Base-by-base conservation (phyloP, 371 early-diverging fungal genomes). In the Actinomortierella wolfii region DNA sequence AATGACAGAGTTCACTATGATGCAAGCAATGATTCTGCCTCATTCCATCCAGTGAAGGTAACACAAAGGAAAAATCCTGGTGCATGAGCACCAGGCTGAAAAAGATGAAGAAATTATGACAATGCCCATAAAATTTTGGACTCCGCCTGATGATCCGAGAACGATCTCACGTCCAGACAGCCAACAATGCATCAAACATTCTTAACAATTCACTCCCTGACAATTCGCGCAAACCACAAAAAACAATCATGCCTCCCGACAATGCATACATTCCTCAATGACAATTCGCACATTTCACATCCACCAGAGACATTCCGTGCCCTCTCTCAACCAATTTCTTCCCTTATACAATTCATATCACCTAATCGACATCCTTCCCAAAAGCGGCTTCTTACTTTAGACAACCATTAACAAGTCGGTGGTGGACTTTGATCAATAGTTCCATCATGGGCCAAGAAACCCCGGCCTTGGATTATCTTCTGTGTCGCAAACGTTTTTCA, bases 381-480 rank as follows among this genome's bases (percentile, higher is more conserved):
- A 41, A 41, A 11, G 15, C 15, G 8, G 41, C 15, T 41, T 11
- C 8, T 41, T 41, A 41, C 15, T 11, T 41, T 41, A 11, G 44
- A n/a, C 44, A 20, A 20, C 20, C 44, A 20, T 44, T 20, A 44
- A 44, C 20, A 44, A n/a, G 44, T 44, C 20, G n/a, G 15, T 41
- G 7, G 41, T 9, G 9, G 41, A 15, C 15, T 44, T 44, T 44
- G 44, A 44, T 44, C 44, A 44, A 44, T 44, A 5, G 44, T 44
- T 44, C 44, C 44, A 44, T 44, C 44, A 44, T 44, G 44, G 20
- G 44, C 44, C 15, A 44, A 44, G 44, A 44, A 44, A 44, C n/a
- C 44, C 44, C 15, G 44, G 44, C 44, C 44, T 13, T 44, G 44
- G 44, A 44, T 44, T 44, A 20, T 44, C 44, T 13, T 44, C 44